Base-by-base conservation (phyloP, 2,329 filamentous ascomycete genomes). In the Pyrenochaeta sp. region DNA sequence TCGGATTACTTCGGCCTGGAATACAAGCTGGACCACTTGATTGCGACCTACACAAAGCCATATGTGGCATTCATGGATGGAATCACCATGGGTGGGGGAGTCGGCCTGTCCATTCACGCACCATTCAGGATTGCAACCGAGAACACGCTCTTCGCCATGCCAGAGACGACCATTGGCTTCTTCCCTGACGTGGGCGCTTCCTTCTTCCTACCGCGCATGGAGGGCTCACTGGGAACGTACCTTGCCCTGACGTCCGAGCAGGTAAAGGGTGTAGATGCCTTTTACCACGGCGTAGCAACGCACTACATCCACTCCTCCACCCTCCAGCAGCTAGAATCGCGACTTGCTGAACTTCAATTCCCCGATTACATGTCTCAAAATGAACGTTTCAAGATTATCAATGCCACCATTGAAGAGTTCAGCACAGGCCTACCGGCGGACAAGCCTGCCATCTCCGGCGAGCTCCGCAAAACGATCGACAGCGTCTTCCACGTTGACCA, bases 121-220 rank as follows among this genome's bases (percentile, higher is more conserved):
- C 96, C 95, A 2, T 94, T 99, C 83, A 85, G 95, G 56, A 96
- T 99, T 72, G 95, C 95, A 32, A 99, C 95, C 2, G 95, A 99
- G 79, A 90, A 89, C 72, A 99, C 95, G 5, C 79, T 96, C 42
- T 98, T 99, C 70, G 93, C 96, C 65, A 99, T 99, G 95, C 95
- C 95, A 27, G 95, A 99, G 80, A 99, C 95, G 3, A 96, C 87
- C 7, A 99, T 99, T 71, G 95, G 95, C 33, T 97, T 98, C 83
- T 99, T 99, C 83, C 95, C 96, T 6, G 96, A 99, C 71, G 95
- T 99, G 43, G 95, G 95, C 56, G 96, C 90, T 29, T 96, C 91
- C 10, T 99, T 98, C 82, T 98, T 98, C 83, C 82, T 99, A 48
- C 91, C 95, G 14, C 85, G 92, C 59, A 87, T 99, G 82, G 87